Percentiles rank a stretch among this genome's conserved stretches.
phyloP scores from a whole-genome alignment of 164 flowering plant species.

The Pachysandra terminalis region DNA sequence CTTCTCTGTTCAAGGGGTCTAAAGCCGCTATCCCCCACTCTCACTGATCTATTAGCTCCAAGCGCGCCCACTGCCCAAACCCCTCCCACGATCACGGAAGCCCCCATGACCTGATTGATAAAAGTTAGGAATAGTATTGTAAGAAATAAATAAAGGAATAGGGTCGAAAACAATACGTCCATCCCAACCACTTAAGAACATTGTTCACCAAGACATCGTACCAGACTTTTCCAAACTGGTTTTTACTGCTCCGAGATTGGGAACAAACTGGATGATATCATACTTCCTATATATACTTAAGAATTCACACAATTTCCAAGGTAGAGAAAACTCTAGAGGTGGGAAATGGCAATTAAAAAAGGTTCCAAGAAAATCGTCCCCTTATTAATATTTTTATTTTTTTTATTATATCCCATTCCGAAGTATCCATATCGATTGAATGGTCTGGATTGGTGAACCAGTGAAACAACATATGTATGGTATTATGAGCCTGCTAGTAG shows the following conservation, averaged over 20 bases:
- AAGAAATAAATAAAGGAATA: neutral
- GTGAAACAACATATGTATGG: neutral
- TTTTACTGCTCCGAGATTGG: too few species aligned
- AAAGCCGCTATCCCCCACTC: neutral
- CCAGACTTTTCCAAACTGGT: too few species aligned
- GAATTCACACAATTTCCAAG: neutral
- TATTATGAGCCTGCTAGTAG: neutral
- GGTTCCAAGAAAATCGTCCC: too few species aligned
- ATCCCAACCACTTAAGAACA: too few species aligned
- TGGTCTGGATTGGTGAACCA: neutral
- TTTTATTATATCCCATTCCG: neutral
- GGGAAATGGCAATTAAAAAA: too few species aligned
- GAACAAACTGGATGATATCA: neutral
- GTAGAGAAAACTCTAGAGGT: neutral
- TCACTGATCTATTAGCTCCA: constrained; percentile 37
- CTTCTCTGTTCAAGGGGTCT: neutral
- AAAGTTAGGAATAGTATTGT: neutral
- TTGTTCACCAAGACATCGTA: too few species aligned
- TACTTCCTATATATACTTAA: neutral
- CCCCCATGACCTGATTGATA: constrained; percentile 51
- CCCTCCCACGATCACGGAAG: constrained; percentile 76
- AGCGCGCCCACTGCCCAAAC: constrained; percentile 58
- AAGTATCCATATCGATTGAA: neutral
- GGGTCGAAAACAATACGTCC: neutral
- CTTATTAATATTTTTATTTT: too few species aligned